Base-by-base conservation (phyloP, 352 stramenopile species). In the Globisporangium recalcitrans region DNA sequence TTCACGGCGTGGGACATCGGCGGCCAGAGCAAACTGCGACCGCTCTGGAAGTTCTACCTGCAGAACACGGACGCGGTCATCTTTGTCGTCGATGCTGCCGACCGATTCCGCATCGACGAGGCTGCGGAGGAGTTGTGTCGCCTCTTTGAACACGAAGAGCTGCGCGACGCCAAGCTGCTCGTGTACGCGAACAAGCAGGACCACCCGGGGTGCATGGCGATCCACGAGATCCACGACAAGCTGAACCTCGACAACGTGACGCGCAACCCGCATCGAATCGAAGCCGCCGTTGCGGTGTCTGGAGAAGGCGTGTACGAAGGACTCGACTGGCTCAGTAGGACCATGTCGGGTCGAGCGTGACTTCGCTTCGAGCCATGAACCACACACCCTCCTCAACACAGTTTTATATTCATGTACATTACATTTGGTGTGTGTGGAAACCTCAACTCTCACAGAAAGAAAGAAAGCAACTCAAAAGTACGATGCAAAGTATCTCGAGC, bases 1-100 rank as follows among this genome's bases (percentile, higher is more conserved):
- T 87, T 96, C 62, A 90, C 73, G 6, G 76, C 77, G 16, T 96
- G 85, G 85, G 88, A 96, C 67, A 73, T 96, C 16, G 83, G 86
- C 11, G 86, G 82, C 0, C 76, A 91, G 46, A 70, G 83, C 47
- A 90, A 85, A 52, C 47, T 96, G 19, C 79, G 87, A 4, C 55
- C 65, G 10, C 66, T 96, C 4, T 96, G 80, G 83, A 64, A 68
- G 19, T 79, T 94, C 58, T 96, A 97, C 70, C 87, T 79, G 54
- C 34, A 74, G 4, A 67, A 78, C 56, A 77, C 76, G 0, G 69
- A 91, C 52, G 87, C 69, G 3, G 53, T 96, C n/a, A 92, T 97
- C 62, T 97, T 90, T 57, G 85, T 96, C 26, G 71, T 96, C 26
- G 87, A 96, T 53, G 80, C 73, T 2, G 70, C 65, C 27, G 83